A percentile compares a stretch with the other conserved stretches of the same genome.
These are phyloP conservation scores for Salicornia ramosissima DNA, from an alignment of 148 eudicot species.

Conservation along the genomic window DNA sequence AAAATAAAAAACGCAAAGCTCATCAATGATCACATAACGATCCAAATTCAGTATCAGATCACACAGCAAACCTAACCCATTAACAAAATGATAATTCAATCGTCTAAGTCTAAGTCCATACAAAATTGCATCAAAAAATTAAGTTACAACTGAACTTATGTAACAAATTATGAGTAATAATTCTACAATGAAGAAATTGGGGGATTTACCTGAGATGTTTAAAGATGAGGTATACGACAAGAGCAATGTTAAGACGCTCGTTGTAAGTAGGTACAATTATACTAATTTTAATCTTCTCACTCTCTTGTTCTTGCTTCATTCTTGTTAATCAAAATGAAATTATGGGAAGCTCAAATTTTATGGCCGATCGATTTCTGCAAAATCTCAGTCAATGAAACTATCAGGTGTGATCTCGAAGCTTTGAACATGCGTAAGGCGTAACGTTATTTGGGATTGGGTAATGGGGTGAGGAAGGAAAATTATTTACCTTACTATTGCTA, in stretches of 20 bases:
- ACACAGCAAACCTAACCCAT: not conserved
- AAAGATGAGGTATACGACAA: slow-evolving; percentile 67
- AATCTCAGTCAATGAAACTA: too few species aligned
- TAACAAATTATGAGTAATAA: not conserved
- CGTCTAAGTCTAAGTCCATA: not conserved
- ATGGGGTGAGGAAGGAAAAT: too few species aligned
- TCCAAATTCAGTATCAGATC: not conserved
- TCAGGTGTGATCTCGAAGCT: too few species aligned
- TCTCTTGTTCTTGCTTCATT: slow-evolving; percentile 30
- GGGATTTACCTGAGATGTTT: slow-evolving; percentile 54
- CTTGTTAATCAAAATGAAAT: too few species aligned
- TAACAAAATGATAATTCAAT: too few species aligned
- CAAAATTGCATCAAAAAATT: not conserved
- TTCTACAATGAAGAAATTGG: not conserved
- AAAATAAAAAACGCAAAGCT: too few species aligned
- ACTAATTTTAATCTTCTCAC: slow-evolving; percentile 51
- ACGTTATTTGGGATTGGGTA: too few species aligned
- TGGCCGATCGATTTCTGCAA: too few species aligned
- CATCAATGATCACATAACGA: not conserved
- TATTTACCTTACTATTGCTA: too few species aligned
- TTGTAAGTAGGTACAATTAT: slow-evolving; percentile 85
- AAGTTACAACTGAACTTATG: not conserved
- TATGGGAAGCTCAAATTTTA: too few species aligned
- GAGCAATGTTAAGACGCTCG: slow-evolving; percentile 89
- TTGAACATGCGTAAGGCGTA: too few species aligned